These are phyloP conservation scores for Fusarium camptoceras DNA, from an alignment of 2,329 filamentous ascomycete genomes.

Conservation along the genomic window DNA sequence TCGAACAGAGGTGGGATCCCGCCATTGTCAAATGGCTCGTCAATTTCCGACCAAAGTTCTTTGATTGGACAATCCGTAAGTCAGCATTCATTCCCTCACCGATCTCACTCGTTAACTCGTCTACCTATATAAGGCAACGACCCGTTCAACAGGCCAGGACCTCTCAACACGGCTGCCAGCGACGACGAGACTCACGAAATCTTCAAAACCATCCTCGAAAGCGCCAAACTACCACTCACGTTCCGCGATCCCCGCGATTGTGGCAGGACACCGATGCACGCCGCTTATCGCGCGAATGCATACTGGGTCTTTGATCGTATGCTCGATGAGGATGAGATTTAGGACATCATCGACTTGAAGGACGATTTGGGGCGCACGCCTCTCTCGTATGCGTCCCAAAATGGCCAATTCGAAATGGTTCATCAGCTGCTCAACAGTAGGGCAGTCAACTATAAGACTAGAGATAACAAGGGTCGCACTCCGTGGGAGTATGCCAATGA, in stretches of 20 bases:
- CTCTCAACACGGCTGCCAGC: background rate
- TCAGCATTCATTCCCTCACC: background rate
- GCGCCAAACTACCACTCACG: accelerated
- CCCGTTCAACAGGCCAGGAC: too few species aligned
- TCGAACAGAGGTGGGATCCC: background rate
- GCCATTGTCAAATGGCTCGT: background rate
- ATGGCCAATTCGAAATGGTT: accelerated
- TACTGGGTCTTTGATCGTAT: accelerated
- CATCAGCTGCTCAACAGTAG: background rate
- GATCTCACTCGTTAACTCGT: background rate
- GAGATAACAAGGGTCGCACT: too few species aligned
- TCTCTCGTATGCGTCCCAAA: background rate
- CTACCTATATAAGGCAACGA: too few species aligned
- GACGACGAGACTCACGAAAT: background rate
- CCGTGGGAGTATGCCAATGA: too few species aligned
- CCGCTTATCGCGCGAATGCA: background rate
- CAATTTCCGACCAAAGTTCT: accelerated
- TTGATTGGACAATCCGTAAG: background rate
- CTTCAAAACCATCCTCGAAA: background rate
- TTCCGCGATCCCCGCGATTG: background rate
- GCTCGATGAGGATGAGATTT: accelerated
- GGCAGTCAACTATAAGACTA: too few species aligned
- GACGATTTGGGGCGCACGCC: background rate
- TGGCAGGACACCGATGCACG: background rate
- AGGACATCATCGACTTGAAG: background rate